Percentiles rank a stretch among this genome's conserved stretches.
These are phyloP conservation scores for Byssoonygena ceratinophila DNA, from an alignment of 2,329 filamentous ascomycete genomes.

Conservation along the genomic window DNA sequence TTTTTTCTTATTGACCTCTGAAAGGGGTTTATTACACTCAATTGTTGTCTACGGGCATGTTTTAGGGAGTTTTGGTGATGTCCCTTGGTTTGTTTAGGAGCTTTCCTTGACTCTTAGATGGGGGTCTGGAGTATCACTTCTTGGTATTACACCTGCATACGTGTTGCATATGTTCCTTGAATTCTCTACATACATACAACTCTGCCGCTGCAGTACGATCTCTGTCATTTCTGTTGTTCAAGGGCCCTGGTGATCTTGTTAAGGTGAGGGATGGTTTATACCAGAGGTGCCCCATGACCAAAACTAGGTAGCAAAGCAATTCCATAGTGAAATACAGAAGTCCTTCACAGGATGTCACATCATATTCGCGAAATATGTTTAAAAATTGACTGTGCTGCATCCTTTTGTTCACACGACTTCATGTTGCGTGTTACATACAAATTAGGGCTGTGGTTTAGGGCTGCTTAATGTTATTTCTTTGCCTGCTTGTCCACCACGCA, in stretches of 20 bases:
- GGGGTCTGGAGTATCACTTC: slow-evolving; percentile 1
- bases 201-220: background rate
- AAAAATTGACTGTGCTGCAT: too few species aligned
- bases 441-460: slow-evolving; percentile 6
- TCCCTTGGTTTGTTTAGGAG: background rate
- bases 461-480: background rate
- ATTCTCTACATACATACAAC: background rate
- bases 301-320: too few species aligned
- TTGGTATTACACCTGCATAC: background rate
- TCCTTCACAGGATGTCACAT: too few species aligned
- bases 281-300: too few species aligned
- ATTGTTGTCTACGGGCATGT: slow-evolving; percentile 1
- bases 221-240: background rate
- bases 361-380: too few species aligned
- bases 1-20: background rate
- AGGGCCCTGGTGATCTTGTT: too few species aligned
- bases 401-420: too few species aligned
- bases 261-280: too few species aligned
- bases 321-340: too few species aligned
- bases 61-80: slow-evolving; percentile 4
- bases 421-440: too few species aligned
- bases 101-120: slow-evolving; percentile 4
- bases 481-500: too few species aligned
- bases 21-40: background rate
- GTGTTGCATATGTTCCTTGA: background rate